A percentile compares a stretch with the other conserved stretches of the same genome.
Evolutionary conservation across 345 rosid genomes (phyloP).

Genomic region (Brassica napus): Da-Ae NC_063441.1:17883501-17884000

Average conservation of each 20-base stretch:
- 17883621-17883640: neutral
- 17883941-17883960: neutral
- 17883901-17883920: slow-evolving; percentile 6
- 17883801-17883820: neutral
- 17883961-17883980: neutral
- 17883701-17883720: slow-evolving; percentile 40
- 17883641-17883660: neutral
- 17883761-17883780: slow-evolving; percentile 48
- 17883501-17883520: neutral
- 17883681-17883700: slow-evolving; percentile 23
- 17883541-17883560: neutral
- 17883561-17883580: neutral
- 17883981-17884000: neutral
- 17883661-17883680: neutral
- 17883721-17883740: slow-evolving; percentile 49
- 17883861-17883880: slow-evolving; percentile 84
- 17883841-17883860: slow-evolving; percentile 69
- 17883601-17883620: neutral
- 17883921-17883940: neutral
- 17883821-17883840: slow-evolving; percentile 10
- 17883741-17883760: slow-evolving; percentile 62
- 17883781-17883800: neutral
- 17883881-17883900: slow-evolving; percentile 81
- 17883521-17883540: neutral
- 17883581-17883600: neutral